Evolutionary conservation across 208 protist species (phyloP).

Genomic region (Acanthamoeba sp.): DNA sequence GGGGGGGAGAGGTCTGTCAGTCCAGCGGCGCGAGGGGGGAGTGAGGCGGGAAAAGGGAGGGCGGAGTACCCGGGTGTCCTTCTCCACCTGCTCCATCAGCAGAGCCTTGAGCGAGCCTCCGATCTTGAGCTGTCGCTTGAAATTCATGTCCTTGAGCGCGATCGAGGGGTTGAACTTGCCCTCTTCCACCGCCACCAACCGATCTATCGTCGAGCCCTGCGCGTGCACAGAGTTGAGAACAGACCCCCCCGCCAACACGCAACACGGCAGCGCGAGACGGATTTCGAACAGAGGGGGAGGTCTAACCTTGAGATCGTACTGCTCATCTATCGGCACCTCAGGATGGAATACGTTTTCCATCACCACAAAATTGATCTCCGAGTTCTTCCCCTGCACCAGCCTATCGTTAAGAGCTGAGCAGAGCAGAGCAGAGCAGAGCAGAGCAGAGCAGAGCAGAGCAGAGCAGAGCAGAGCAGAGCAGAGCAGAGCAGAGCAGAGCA

Average conservation of each 20-base stretch:
- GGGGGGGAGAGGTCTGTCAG: neutral
- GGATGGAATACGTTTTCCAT: slow-evolving; percentile 77
- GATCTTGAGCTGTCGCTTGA: slow-evolving; percentile 71
- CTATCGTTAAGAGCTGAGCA: too few species aligned
- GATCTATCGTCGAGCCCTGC: slow-evolving; percentile 71
- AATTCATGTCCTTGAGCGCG: slow-evolving; percentile 77
- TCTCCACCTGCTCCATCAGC: slow-evolving; percentile 78
- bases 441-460: too few species aligned
- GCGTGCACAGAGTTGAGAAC: neutral
- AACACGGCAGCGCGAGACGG: too few species aligned
- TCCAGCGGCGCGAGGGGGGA: neutral
- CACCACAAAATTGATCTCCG: slow-evolving; percentile 78
- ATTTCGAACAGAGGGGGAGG: too few species aligned
- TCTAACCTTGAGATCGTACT: slow-evolving; percentile 77
- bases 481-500: neutral
- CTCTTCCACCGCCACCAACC: slow-evolving; percentile 65
- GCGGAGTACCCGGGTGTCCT: slow-evolving; percentile 66
- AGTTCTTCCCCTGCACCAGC: slow-evolving; percentile 65
- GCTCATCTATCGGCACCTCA: slow-evolving; percentile 64
- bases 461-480: too few species aligned
- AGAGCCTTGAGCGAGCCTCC: slow-evolving; percentile 55
- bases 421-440: too few species aligned
- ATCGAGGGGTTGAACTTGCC: slow-evolving; percentile 68
- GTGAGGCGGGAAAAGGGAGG: neutral
- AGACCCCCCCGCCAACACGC: too few species aligned